These are phyloP conservation scores for Macadamia tetraphylla DNA, from an alignment of 164 flowering plant genomes.

Conservation along the genomic window DNA sequence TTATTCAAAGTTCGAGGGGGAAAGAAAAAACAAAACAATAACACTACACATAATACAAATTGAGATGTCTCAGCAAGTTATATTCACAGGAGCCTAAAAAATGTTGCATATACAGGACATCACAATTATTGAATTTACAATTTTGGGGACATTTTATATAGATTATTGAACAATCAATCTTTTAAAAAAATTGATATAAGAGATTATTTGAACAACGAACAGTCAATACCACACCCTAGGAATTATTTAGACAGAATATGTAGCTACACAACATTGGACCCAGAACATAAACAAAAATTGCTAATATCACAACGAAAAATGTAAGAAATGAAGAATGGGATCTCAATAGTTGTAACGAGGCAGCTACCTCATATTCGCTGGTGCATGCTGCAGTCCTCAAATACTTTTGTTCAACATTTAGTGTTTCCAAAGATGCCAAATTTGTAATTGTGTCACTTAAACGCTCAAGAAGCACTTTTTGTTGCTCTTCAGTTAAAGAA, in stretches of 20 bases:
- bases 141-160: neutral
- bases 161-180: neutral
- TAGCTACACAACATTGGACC: constrained; percentile 14
- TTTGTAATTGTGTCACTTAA: constrained; percentile 38
- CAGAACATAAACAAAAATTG: constrained; percentile 18
- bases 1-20: too few relatives aligned
- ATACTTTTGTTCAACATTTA: constrained; percentile 15
- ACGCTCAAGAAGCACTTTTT: constrained; percentile 36
- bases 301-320: constrained; percentile 30
- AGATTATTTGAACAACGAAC: too few relatives aligned
- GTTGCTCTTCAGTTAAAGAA: constrained; percentile 39
- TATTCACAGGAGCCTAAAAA: neutral
- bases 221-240: neutral
- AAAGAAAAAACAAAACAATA: too few relatives aligned
- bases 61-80: neutral
- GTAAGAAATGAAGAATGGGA: constrained; percentile 26
- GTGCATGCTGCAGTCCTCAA: constrained; percentile 10
- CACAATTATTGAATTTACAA: neutral
- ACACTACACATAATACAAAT: neutral
- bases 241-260: neutral
- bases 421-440: constrained; percentile 34
- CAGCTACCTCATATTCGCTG: constrained; percentile 59
- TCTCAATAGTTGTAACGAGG: constrained; percentile 40
- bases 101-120: neutral
- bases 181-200: neutral